Evolutionary conservation across 257 asterid genomes (phyloP).

Genomic region (Plantago ovata): DNA sequence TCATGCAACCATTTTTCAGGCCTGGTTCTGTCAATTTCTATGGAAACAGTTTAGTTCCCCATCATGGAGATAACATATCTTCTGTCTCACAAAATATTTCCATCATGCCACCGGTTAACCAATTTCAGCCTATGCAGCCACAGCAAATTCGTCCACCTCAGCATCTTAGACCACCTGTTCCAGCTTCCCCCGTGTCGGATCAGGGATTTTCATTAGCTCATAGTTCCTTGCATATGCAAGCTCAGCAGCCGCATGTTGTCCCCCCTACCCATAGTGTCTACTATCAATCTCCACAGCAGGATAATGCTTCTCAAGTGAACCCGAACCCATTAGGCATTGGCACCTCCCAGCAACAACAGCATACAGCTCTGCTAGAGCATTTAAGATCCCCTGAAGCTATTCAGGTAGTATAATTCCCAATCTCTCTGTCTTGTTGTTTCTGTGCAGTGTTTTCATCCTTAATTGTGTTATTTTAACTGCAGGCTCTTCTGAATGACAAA

Average conservation of each 20-base stretch:
- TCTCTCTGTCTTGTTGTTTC: not conserved
- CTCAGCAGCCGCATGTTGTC: slow-evolving; percentile 36
- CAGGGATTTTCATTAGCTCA: slow-evolving; percentile 55
- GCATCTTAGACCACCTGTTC: slow-evolving; percentile 69
- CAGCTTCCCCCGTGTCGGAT: slow-evolving; percentile 69
- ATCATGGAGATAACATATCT: slow-evolving; percentile 54
- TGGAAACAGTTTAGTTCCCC: slow-evolving; percentile 50
- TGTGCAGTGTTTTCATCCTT: slow-evolving; percentile 7
- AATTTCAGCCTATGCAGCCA: slow-evolving; percentile 86
- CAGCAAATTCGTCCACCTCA: slow-evolving; percentile 84
- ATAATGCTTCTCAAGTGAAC: slow-evolving; percentile 31
- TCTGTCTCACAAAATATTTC: slow-evolving; percentile 50
- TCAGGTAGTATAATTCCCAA: slow-evolving; percentile 32
- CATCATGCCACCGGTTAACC: slow-evolving; percentile 45
- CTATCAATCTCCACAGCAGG: slow-evolving; percentile 53
- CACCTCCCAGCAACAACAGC: slow-evolving; percentile 58
- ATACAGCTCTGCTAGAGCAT: slow-evolving; percentile 51
- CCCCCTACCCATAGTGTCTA: slow-evolving; percentile 35
- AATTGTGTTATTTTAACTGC: slow-evolving; percentile 25
- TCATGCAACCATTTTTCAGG: slow-evolving; percentile 51
- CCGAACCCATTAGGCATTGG: slow-evolving; percentile 31
- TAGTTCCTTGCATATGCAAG: slow-evolving; percentile 42
- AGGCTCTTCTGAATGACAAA: slow-evolving; percentile 84
- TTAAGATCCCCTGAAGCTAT: slow-evolving; percentile 72
- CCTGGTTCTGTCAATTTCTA: slow-evolving; percentile 52